These are phyloP conservation scores for Candida wancherniae DNA, from an alignment of 805 yeast species.

Conservation along the genomic window DNA sequence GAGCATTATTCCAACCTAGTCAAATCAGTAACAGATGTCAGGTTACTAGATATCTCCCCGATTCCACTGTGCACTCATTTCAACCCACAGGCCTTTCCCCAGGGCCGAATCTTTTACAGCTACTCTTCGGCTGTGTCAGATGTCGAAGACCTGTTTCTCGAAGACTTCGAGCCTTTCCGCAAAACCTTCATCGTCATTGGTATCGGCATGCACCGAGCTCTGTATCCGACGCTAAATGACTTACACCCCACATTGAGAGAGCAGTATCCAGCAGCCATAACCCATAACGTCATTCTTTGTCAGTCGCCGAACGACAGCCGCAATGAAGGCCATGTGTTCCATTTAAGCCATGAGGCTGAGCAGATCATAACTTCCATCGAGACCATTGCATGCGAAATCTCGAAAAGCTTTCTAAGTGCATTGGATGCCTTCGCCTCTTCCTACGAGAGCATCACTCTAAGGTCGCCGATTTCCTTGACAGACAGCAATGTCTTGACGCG, in stretches of 20 bases:
- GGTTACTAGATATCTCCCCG: slow-evolving; percentile 74
- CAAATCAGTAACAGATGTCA: slow-evolving; percentile 51
- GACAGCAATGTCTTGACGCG: slow-evolving; percentile 43
- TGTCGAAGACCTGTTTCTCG: slow-evolving; percentile 59
- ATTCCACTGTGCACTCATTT: slow-evolving; percentile 45
- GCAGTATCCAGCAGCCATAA: slow-evolving; percentile 48
- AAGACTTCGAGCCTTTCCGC: slow-evolving; percentile 87
- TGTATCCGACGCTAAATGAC: too few relatives aligned
- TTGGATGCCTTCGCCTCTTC: slow-evolving; percentile 69
- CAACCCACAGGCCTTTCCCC: slow-evolving; percentile 82
- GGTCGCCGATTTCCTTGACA: slow-evolving; percentile 72
- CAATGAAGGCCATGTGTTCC: slow-evolving; percentile 13
- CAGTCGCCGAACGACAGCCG: slow-evolving; percentile 32
- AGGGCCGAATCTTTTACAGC: slow-evolving; percentile 65
- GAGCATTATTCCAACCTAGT: slow-evolving; percentile 40
- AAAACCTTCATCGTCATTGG: slow-evolving; percentile 64
- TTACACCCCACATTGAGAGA: slow-evolving; percentile 34
- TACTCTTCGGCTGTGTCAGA: slow-evolving; percentile 44
- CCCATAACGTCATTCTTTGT: slow-evolving; percentile 53
- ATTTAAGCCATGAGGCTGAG: slow-evolving; percentile 24
- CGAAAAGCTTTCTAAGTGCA: slow-evolving; percentile 56
- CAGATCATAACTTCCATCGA: slow-evolving; percentile 38
- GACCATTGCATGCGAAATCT: slow-evolving; percentile 68
- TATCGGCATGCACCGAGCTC: slow-evolving; percentile 34
- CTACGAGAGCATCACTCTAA: slow-evolving; percentile 70